Percentiles rank a stretch among this genome's conserved stretches.
These are phyloP conservation scores for Aspergillus conjunctus DNA, from an alignment of 495 filamentous ascomycete species.

Conservation along the genomic window DNA sequence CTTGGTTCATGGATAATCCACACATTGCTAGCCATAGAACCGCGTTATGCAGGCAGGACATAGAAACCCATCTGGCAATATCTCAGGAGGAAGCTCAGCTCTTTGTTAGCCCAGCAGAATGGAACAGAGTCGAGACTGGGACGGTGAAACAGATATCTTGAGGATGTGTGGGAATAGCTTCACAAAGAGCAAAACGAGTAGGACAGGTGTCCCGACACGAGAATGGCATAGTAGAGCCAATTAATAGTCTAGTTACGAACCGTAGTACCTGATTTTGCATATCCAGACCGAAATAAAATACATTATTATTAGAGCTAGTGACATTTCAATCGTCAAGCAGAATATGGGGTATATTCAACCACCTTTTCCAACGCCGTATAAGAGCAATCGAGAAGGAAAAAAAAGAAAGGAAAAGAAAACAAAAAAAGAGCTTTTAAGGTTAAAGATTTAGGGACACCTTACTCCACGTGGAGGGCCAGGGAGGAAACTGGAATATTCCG, in stretches of 20 bases:
- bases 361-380: neutral
- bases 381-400: neutral
- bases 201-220: neutral
- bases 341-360: neutral
- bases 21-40: too few species aligned
- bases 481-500: slow-evolving; percentile 16
- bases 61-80: too few species aligned
- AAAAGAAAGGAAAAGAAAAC: neutral
- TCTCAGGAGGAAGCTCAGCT: neutral
- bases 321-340: neutral
- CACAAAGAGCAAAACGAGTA: neutral
- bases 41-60: too few species aligned
- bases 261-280: neutral
- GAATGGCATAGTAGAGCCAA: neutral
- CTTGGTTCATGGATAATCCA: neutral
- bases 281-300: slow-evolving; percentile 1
- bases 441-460: slow-evolving; percentile 7
- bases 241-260: neutral
- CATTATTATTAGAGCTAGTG: neutral
- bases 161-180: slow-evolving; percentile 1
- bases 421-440: neutral
- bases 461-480: neutral
- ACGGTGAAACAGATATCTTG: neutral
- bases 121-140: slow-evolving; percentile 2
- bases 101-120: neutral